These are phyloP conservation scores for Elongisporangium anandrum DNA, from an alignment of 352 stramenopile genomes.

Conservation along the genomic window DNA sequence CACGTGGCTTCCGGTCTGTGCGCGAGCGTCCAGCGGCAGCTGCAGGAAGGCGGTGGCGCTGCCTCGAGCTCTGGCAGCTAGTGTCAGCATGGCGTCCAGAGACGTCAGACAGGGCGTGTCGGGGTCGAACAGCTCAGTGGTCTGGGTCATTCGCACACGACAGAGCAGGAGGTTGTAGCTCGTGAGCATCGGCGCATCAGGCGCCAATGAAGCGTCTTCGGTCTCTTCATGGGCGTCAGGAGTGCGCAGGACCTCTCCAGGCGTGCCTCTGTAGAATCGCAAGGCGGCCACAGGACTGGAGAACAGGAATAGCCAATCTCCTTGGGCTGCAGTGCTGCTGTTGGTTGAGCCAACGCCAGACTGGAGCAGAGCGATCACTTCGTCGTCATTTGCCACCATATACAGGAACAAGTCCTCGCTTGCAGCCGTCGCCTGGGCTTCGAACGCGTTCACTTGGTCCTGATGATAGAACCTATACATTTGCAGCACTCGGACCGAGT, in stretches of 20 bases:
- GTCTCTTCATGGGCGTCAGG: not conserved
- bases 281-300: slow-evolving; percentile 25
- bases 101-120: slow-evolving; percentile 14
- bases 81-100: slow-evolving; percentile 14
- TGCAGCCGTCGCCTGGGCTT: slow-evolving; percentile 2
- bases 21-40: slow-evolving; percentile 14
- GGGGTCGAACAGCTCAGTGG: slow-evolving; percentile 25
- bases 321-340: no score
- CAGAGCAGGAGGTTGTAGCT: slow-evolving; percentile 37
- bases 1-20: slow-evolving; percentile 13
- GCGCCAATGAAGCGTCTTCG: not conserved
- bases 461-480: slow-evolving; percentile 47
- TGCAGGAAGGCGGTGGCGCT: slow-evolving; percentile 30
- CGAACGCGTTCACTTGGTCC: slow-evolving; percentile 23
- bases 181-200: slow-evolving; percentile 10
- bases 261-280: slow-evolving; percentile 24
- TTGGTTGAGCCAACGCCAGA: slow-evolving; percentile 15
- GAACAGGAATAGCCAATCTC: slow-evolving; percentile 35
- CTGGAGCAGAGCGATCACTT: slow-evolving; percentile 29
- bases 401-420: slow-evolving; percentile 35
- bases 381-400: slow-evolving; percentile 22
- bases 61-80: slow-evolving; percentile 12
- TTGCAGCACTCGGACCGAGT: slow-evolving; percentile 22
- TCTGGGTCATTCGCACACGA: slow-evolving; percentile 29
- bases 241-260: slow-evolving; percentile 9